Base-by-base conservation (phyloP, 257 asterid genomes). In the Rehmannia glutinosa region DNA sequence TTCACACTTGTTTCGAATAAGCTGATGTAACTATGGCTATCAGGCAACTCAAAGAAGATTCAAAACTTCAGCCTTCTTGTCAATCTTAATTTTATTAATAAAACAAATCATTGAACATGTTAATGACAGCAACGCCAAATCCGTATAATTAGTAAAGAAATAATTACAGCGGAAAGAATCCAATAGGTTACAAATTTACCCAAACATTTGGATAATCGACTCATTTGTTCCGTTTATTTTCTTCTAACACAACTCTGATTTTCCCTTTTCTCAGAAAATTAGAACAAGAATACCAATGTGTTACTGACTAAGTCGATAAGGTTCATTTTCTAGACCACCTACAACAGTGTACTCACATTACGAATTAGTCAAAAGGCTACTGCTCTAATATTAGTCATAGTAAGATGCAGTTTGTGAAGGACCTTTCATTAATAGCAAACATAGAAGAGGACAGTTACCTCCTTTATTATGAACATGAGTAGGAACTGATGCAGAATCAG, bases 381-480 rank as follows among this genome's bases (percentile, higher is more conserved):
- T 39, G 56, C 38, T 64, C 52, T 19, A 8, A 30, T 6, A 52
- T 51, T 30, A 17, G 67, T 42, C n/a, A 15, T 24, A n/a, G n/a
- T n/a, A n/a, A n/a, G n/a, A n/a, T 25, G 43, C 46, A 46, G 47
- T 49, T 15, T 25, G 67, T 3, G 19, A 57, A 35, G 27, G 50
- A 35, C n/a, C 35, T 28, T 16, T 19, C 61, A 68, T n/a, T n/a
- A 27, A 10, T 8, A 69, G 55, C 73, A 54, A 59, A 49, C 24
- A 54, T 11, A 23, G 10, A 41, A 52, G 39, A 58, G 33, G 56
- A 24, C 1, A 50, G 25, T 66, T 69, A 83, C 98, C 98, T 79
- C 83, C 90, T 81, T 69, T 81, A 62, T 72, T 77, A 69, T 75
- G 88, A 64, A 72, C 67, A 42, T 56, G 84, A 65, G 86, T 62